Conservation (phyloP, 2,329 filamentous ascomycete genomes). For the Ceratocystis papillata region DNA sequence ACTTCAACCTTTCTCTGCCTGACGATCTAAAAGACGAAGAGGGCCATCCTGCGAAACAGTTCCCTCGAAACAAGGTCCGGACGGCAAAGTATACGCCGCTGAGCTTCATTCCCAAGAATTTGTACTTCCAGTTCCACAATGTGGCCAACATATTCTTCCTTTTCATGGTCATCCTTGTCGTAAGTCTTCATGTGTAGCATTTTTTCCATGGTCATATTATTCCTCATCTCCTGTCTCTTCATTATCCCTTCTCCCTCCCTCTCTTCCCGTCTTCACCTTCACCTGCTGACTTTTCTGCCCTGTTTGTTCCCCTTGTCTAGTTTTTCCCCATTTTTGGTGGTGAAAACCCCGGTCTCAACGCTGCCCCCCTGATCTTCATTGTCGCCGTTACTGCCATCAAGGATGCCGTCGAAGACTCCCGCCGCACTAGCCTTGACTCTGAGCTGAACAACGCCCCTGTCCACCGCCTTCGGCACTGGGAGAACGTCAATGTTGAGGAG, state of each 20-base stretch:
- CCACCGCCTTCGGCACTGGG: conserved; percentile 76
- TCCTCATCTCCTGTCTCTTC: not conserved
- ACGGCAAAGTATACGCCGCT: conserved; percentile 95
- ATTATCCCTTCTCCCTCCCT: conserved; percentile 12
- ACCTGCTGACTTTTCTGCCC: conserved; percentile 13
- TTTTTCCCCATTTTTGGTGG: conserved; percentile 95
- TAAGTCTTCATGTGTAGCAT: conserved; percentile 41
- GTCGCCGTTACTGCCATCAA: conserved; percentile 80
- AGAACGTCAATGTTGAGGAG: conserved; percentile 84
- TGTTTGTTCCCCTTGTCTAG: conserved; percentile 39
- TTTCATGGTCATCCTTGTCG: conserved; percentile 85
- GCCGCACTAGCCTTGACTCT: conserved; percentile 80
- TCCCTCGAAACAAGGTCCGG: conserved; percentile 87
- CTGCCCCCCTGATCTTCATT: conserved; percentile 88
- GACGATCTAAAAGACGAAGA: conserved; percentile 66
- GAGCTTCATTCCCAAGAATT: conserved; percentile 90
- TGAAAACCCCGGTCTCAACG: conserved; percentile 76
- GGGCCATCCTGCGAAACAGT: conserved; percentile 58
- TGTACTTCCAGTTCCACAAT: conserved; percentile 98
- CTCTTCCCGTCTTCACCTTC: conserved; percentile 9
- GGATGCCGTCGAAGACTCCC: conserved; percentile 90
- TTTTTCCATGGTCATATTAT: too few relatives aligned
- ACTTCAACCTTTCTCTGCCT: conserved; percentile 78
- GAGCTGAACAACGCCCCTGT: conserved; percentile 94
- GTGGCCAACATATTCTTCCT: conserved; percentile 98